Evolutionary conservation across 1,284 basidiomycete species (phyloP).

Genomic region (Ceratobasidium sp.): DNA sequence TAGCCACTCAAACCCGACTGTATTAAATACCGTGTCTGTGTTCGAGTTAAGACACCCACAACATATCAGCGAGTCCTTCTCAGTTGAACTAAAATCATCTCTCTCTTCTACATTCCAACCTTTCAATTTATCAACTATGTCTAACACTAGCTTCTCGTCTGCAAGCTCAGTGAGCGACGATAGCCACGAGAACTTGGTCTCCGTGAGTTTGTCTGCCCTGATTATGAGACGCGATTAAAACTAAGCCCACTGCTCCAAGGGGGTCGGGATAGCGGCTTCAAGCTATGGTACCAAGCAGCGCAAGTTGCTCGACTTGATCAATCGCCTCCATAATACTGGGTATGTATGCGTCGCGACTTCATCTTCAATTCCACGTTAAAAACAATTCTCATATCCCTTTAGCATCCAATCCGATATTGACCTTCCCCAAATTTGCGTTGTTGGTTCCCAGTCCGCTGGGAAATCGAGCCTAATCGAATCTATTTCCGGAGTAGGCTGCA

Average conservation of each 20-base stretch:
- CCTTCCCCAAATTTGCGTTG: constrained; percentile 69
- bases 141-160: neutral
- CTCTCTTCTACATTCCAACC: too few relatives aligned
- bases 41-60: neutral
- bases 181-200: neutral
- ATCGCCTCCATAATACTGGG: constrained; percentile 50
- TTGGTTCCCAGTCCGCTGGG: constrained; percentile 71
- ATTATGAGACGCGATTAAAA: neutral
- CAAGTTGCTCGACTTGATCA: constrained; percentile 49
- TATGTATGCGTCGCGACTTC: constrained; percentile 18
- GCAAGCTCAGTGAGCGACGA: constrained; percentile 1
- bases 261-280: constrained; percentile 26
- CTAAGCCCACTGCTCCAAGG: neutral
- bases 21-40: neutral
- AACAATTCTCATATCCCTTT: neutral
- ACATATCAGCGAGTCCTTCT: neutral
- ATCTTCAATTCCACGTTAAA: neutral
- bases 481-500: constrained; percentile 50
- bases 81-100: too few relatives aligned
- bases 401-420: constrained; percentile 60
- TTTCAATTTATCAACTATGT: neutral
- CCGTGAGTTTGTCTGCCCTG: neutral
- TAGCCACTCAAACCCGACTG: constrained; percentile 6
- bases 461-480: constrained; percentile 67
- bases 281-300: constrained; percentile 23